phyloP scores from a whole-genome alignment of 768 basidiomycete species.

The Candolleomyces eurysporus region DNA sequence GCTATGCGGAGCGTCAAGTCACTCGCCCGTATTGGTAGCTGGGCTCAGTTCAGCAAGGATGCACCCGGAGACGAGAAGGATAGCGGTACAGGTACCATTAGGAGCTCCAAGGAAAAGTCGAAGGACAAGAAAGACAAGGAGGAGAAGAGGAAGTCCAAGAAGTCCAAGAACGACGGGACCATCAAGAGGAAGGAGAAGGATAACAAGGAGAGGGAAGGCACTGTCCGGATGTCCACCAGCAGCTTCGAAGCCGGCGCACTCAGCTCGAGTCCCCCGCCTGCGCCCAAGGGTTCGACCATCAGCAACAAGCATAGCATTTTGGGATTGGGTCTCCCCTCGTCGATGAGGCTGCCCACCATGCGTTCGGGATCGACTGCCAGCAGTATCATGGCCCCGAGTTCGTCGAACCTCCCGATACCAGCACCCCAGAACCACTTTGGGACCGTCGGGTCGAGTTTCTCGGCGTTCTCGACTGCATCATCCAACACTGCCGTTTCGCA shows the following conservation, averaged over 20 bases:
- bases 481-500: no score
- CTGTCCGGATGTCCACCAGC: slow-evolving; percentile 51
- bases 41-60: slow-evolving; percentile 49
- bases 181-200: slow-evolving; percentile 21
- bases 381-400: slow-evolving; percentile 18
- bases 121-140: slow-evolving; percentile 38
- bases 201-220: slow-evolving; percentile 29
- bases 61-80: slow-evolving; percentile 22
- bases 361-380: slow-evolving; percentile 39
- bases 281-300: slow-evolving; percentile 21
- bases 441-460: not conserved
- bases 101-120: slow-evolving; percentile 30
- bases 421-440: slow-evolving; percentile 22
- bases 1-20: slow-evolving; percentile 77
- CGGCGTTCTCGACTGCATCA: slow-evolving; percentile 3
- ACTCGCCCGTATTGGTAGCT: slow-evolving; percentile 68
- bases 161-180: slow-evolving; percentile 21
- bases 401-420: not conserved
- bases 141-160: slow-evolving; percentile 18
- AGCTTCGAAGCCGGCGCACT: slow-evolving; percentile 69
- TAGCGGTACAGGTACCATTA: slow-evolving; percentile 25
- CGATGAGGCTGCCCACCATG: slow-evolving; percentile 42
- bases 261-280: slow-evolving; percentile 25
- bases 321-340: slow-evolving; percentile 60
- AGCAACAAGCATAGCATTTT: slow-evolving; percentile 64